These are phyloP conservation scores for Allium fistulosum DNA, from an alignment of 106 monocot species.

Conservation along the genomic window DNA sequence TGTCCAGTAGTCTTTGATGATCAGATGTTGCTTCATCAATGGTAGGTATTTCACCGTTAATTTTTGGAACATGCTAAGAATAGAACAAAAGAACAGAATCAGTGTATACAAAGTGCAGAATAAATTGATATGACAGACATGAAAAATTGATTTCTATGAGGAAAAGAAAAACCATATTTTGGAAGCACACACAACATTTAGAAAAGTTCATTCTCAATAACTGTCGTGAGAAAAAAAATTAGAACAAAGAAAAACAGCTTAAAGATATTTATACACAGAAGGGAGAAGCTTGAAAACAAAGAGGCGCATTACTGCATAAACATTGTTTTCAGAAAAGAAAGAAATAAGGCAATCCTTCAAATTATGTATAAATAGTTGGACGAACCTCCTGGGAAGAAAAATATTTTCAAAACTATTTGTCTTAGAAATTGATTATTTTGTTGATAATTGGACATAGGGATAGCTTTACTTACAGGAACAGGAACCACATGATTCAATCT, in stretches of 20 bases:
- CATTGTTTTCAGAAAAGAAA: background rate
- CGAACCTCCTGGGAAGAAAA: background rate
- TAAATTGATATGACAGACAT: too few relatives aligned
- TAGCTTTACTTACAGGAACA: constrained; percentile 49
- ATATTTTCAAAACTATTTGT: background rate
- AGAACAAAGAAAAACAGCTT: background rate
- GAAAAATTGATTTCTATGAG: too few relatives aligned
- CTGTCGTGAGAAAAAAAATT: background rate
- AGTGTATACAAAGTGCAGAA: background rate
- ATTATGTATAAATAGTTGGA: background rate
- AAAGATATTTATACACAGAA: background rate
- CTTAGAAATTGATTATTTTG: background rate
- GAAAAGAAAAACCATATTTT: background rate
- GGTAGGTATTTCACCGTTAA: constrained; percentile 93
- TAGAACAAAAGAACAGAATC: background rate
- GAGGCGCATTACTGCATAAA: background rate
- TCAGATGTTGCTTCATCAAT: constrained; percentile 84
- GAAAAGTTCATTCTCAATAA: background rate
- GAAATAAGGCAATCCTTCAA: background rate
- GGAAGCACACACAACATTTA: background rate
- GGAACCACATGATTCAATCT: constrained; percentile 75
- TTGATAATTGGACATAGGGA: too few relatives aligned
- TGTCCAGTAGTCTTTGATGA: constrained; percentile 84
- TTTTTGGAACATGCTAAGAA: constrained; percentile 77
- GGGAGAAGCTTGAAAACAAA: background rate